These are phyloP conservation scores for Paradendryphiella salina DNA, from an alignment of 2,329 filamentous ascomycete species.

Conservation along the genomic window DNA sequence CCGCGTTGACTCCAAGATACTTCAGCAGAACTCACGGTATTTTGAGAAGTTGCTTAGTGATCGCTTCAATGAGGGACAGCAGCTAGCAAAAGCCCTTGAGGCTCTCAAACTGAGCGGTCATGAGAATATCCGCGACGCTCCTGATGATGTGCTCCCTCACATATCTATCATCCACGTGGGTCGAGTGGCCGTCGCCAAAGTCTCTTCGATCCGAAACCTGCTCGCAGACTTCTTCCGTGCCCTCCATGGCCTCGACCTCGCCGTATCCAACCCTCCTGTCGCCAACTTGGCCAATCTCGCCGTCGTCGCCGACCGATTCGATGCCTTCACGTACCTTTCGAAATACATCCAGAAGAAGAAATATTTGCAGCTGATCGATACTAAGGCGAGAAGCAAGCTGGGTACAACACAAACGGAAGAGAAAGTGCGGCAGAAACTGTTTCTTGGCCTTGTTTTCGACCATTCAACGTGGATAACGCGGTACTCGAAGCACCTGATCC, in stretches of 20 bases:
- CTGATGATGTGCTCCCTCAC: constrained; percentile 61
- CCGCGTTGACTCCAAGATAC: constrained; percentile 60
- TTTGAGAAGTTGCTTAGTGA: constrained; percentile 69
- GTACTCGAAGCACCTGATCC: constrained; percentile 67
- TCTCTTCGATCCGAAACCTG: constrained; percentile 62
- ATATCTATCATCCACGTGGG: constrained; percentile 70
- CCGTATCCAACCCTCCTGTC: constrained; percentile 54
- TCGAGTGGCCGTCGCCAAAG: constrained; percentile 66
- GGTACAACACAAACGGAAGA: constrained; percentile 60
- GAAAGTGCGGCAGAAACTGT: constrained; percentile 67
- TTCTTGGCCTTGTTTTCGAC: constrained; percentile 68
- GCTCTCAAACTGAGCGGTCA: constrained; percentile 53
- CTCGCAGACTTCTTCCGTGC: constrained; percentile 70
- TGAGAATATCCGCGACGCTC: constrained; percentile 55
- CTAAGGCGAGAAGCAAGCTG: constrained; percentile 50
- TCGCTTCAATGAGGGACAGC: constrained; percentile 65
- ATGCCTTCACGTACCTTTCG: constrained; percentile 62
- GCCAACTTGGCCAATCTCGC: constrained; percentile 68
- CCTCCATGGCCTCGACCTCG: constrained; percentile 61
- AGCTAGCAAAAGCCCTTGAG: constrained; percentile 57
- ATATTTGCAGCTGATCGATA: constrained; percentile 49
- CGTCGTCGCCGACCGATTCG: constrained; percentile 73
- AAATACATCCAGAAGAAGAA: constrained; percentile 57
- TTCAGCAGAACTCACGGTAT: constrained; percentile 68
- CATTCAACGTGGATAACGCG: constrained; percentile 63